phyloP scores from a whole-genome alignment of 139 green algal genomes.

The Tetradesmus lagerheimii region DNA sequence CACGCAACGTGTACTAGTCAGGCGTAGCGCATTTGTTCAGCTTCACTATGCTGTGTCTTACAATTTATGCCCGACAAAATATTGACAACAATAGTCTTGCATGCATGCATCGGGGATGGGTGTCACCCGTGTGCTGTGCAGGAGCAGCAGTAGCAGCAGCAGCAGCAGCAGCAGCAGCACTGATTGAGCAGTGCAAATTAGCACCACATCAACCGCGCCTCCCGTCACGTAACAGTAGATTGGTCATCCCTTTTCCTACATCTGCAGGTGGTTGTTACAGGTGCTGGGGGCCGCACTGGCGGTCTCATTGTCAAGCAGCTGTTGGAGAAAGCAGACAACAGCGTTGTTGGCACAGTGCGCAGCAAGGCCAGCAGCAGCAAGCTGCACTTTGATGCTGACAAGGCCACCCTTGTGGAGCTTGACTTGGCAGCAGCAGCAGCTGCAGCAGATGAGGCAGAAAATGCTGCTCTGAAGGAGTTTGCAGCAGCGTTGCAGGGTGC shows the following conservation, averaged over 20 bases:
- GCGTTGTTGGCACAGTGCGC: constrained; percentile 65
- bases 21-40: neutral
- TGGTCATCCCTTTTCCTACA: neutral
- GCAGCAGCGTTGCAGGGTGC: constrained; percentile 50
- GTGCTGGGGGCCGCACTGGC: constrained; percentile 79
- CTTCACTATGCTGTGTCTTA: neutral
- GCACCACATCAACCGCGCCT: neutral
- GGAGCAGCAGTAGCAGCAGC: neutral
- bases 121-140: constrained; percentile 2
- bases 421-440: constrained; percentile 45
- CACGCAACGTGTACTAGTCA: neutral
- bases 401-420: constrained; percentile 17
- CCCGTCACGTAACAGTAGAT: neutral
- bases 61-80: neutral
- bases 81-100: neutral
- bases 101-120: neutral
- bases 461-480: neutral
- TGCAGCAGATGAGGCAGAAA: neutral
- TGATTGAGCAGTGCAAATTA: too few species aligned
- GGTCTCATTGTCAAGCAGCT: constrained; percentile 78
- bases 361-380: constrained; percentile 55
- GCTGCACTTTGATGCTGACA: constrained; percentile 21
- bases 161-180: neutral
- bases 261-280: constrained; percentile 78
- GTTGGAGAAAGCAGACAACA: constrained; percentile 44